Base-by-base conservation (phyloP, 371 early-diverging fungal genomes). In the Zychaea mexicana region DNA sequence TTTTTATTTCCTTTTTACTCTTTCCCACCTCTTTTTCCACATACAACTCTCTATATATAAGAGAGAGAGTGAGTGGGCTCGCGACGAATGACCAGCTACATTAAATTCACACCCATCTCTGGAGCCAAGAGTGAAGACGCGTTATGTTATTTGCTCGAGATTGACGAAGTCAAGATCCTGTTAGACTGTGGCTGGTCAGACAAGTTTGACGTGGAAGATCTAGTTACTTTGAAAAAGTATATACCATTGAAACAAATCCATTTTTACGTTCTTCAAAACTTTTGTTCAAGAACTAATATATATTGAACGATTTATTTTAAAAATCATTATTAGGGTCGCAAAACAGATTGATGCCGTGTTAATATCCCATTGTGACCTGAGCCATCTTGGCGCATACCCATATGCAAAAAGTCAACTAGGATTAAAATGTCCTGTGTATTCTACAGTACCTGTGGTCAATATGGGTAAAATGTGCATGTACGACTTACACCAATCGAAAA, bases 131-230 rank as follows among this genome's bases (percentile, higher is more conserved):
- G 85, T 62, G 93, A 93, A 70, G 92, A 88, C 54, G 88, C 94
- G 1, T 80, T 95, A 30, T 96, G 96, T 74, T 96, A 96, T 70
- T 67, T 98, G 61, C 80, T 98, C 53, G 94, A 96, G 72, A 88
- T 97, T 30, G 95, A 95, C 69, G 92, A 93, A 60, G 92, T 91
- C 32, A 91, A 89, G 60, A 89, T 98, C 38, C 73, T 98, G 53
- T 83, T 98, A 31, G 98, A 98, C 75, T 97, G 97, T 79, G 98
- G 98, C 19, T 93, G 94, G 90, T 83, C 85, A 53, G 91, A 90
- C 71, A 65, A 75, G 26, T 90, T 93, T 64, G 79, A 93, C 62
- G 76, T 84, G 47, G 86, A 89, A 10, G 88, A 87, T 60, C 78
- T 96, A 27, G 74, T 71, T 36, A 79, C 84, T 54, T 82, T 93